Base-by-base conservation (phyloP, 768 basidiomycete genomes). In the Coprinopsis strossmayeri region DNA sequence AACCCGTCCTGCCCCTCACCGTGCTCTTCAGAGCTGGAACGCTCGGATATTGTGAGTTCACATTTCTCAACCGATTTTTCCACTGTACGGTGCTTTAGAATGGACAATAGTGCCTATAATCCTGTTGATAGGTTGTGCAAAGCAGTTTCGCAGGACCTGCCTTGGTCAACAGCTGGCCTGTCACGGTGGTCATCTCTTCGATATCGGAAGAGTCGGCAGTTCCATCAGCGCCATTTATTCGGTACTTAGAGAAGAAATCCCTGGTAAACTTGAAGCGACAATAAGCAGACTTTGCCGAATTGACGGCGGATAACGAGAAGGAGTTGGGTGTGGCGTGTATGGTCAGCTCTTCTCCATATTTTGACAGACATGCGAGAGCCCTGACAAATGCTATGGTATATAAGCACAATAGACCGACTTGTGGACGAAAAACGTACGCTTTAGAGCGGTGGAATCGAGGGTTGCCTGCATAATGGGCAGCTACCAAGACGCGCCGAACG, bases 201-300 rank as follows among this genome's bases (percentile, higher is more conserved):
- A 63, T 57, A 25, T 65, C 66, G 49, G 63, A 59, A 27, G 53
- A 59, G 34, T 50, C 57, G 21, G 34, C 12, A 46, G 43, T 54
- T 18, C 45, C 53, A 34, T n/a, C 55, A 12, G 45, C 45, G 42
- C 38, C 39, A 27, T 46, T 69, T 10, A 85, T 63, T 32, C 60
- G 70, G 55, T 86, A 91, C 50, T 73, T 79, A 21, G 78, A 78
- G 61, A 92, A 92, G 66, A 87, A 90, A 30, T 72, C 66, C 34
- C 69, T 76, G 7, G 71, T 69, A 55, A 84, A 88, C 60, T 77
- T 81, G 69, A 91, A 84, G 12, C 86, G 78, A 63, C 82, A 85
- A 58, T 87, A 91, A 10, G 90, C 89, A 32, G 90, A 86, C 59
- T 83, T 78, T 3, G 89, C 82, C 2, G 84, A 81, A 64, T 91